Evolutionary conservation across 306 rosid genomes (phyloP).

Genomic region (Rubus parviflorus): DNA sequence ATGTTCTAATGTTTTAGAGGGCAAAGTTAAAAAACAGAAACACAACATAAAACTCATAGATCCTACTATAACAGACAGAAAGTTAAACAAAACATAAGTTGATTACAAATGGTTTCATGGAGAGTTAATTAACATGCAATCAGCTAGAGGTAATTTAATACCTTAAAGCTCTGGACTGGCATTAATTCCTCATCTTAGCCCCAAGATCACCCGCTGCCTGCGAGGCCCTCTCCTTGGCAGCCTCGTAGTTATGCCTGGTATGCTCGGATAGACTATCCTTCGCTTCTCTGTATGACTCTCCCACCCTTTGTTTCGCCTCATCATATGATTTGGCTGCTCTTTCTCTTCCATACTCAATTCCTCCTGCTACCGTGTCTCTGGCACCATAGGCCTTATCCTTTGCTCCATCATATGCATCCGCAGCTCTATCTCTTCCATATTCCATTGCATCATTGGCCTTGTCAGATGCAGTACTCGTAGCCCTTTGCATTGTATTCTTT

Average conservation of each 20-base stretch:
- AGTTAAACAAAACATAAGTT: not conserved
- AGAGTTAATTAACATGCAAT: not conserved
- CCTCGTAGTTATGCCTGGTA: constrained; percentile 44
- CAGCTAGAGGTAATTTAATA: not conserved
- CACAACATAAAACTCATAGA: not conserved
- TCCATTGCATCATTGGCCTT: constrained; percentile 1
- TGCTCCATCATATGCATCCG: constrained; percentile 18
- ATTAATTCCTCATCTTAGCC: constrained; percentile 43
- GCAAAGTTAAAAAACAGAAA: not conserved
- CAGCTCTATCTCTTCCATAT: constrained; percentile 27
- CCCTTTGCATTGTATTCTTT: not conserved
- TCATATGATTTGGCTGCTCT: constrained; percentile 37
- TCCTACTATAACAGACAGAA: not conserved
- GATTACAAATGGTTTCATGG: not conserved
- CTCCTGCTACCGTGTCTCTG: constrained; percentile 19
- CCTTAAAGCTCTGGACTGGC: constrained; percentile 33
- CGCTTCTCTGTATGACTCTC: constrained; percentile 24
- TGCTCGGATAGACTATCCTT: constrained; percentile 32
- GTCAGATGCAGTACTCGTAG: not conserved
- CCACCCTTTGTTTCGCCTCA: constrained; percentile 30
- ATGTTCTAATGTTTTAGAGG: not conserved
- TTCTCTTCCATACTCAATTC: constrained; percentile 17
- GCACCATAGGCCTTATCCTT: constrained; percentile 26
- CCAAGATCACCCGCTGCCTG: constrained; percentile 55
- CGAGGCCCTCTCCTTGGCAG: constrained; percentile 63